A percentile compares a stretch with the other conserved stretches of the same genome.
phyloP scores from a whole-genome alignment of 192 early-diverging fungal genomes.

The Entomortierella lignicola region DNA sequence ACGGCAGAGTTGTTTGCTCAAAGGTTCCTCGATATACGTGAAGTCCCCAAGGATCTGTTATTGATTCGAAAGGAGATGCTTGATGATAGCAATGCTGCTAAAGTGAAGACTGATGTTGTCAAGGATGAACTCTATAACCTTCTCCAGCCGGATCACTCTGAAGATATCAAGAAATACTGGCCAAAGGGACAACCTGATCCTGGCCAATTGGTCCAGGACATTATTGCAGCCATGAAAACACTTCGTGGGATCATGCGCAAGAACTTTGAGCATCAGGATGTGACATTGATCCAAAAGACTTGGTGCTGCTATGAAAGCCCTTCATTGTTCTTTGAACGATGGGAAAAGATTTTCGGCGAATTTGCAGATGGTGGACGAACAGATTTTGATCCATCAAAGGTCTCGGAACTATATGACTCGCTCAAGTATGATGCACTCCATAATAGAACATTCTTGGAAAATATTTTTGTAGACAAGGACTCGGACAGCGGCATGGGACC shows the following conservation, averaged over 20 bases:
- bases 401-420: conserved; percentile 94
- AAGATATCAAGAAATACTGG: conserved; percentile 55
- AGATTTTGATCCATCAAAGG: conserved; percentile 83
- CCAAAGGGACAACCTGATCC: conserved; percentile 55
- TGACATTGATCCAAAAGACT: conserved; percentile 72
- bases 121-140: conserved; percentile 74
- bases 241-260: conserved; percentile 81
- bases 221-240: conserved; percentile 74
- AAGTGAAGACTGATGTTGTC: conserved; percentile 91
- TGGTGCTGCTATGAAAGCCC: conserved; percentile 96
- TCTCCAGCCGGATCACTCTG: conserved; percentile 51
- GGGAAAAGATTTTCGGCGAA: conserved; percentile 95
- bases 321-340: conserved; percentile 89
- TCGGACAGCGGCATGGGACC: conserved; percentile 20
- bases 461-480: conserved; percentile 67
- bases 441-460: conserved; percentile 89
- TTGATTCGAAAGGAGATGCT: conserved; percentile 89
- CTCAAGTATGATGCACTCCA: conserved; percentile 98
- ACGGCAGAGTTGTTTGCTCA: conserved; percentile 82
- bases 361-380: conserved; percentile 70
- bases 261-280: conserved; percentile 74
- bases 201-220: conserved; percentile 68
- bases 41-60: conserved; percentile 71
- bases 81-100: conserved; percentile 94
- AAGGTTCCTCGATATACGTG: conserved; percentile 69